Conservation (phyloP, 805 yeast genomes). For the Myxozyma udenii region DNA sequence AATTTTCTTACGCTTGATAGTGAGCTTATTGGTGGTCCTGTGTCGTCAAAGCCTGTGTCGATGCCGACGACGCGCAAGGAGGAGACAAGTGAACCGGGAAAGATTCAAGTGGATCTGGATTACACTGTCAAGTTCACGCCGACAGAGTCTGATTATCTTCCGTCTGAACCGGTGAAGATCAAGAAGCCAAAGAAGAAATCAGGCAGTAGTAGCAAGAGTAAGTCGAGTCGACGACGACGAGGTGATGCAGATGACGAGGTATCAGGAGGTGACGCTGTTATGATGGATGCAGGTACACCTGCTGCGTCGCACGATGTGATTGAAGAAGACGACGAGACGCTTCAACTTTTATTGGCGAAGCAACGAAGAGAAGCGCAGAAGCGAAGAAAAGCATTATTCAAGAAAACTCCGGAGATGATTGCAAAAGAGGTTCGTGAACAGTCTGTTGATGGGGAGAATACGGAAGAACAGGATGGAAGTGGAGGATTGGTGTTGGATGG, state of each 20-base stretch:
- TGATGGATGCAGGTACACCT: conserved; percentile 33
- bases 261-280: conserved; percentile 25
- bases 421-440: conserved; percentile 34
- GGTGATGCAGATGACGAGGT: conserved; percentile 38
- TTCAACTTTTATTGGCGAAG: conserved; percentile 37
- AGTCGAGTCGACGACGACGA: conserved; percentile 36
- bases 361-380: conserved; percentile 38
- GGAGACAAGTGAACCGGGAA: conserved; percentile 6
- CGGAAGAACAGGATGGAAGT: conserved; percentile 19
- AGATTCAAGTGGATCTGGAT: conserved; percentile 33
- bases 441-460: conserved; percentile 31
- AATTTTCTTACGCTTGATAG: conserved; percentile 21
- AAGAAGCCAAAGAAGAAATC: conserved; percentile 45
- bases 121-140: conserved; percentile 24
- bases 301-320: conserved; percentile 32
- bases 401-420: conserved; percentile 31
- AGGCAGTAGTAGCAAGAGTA: conserved; percentile 38
- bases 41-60: not conserved
- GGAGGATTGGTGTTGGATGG: conserved; percentile 43
- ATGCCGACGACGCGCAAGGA: not conserved
- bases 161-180: conserved; percentile 38
- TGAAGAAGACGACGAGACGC: conserved; percentile 40
- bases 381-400: conserved; percentile 19
- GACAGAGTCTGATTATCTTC: conserved; percentile 36
- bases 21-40: conserved; percentile 10